A percentile compares a stretch with the other conserved stretches of the same genome.
phyloP scores from a whole-genome alignment of 768 basidiomycete species.

The Suillus occidentalis region DNA sequence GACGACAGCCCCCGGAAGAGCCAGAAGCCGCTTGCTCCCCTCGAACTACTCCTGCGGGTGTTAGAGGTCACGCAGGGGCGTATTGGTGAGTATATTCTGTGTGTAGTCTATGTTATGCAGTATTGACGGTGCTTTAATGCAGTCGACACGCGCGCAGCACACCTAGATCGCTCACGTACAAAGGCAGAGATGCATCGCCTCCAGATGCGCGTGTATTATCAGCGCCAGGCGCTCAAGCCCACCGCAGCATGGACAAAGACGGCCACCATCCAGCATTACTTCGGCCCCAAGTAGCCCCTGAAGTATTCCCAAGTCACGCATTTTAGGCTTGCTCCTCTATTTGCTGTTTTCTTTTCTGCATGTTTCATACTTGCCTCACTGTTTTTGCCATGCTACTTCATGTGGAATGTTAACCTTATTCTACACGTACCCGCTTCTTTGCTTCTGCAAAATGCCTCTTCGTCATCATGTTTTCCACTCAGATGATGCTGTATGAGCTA shows the following conservation, averaged over 20 bases:
- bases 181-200: constrained; percentile 70
- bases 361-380: background rate
- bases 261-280: constrained; percentile 32
- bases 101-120: background rate
- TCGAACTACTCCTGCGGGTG: constrained; percentile 48
- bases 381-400: background rate
- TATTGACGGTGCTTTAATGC: background rate
- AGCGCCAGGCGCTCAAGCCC: constrained; percentile 41
- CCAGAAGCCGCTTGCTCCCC: constrained; percentile 37
- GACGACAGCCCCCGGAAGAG: constrained; percentile 27
- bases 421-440: background rate
- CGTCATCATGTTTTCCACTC: background rate
- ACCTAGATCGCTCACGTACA: constrained; percentile 72
- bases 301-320: background rate
- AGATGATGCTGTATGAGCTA: background rate
- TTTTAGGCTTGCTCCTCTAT: background rate
- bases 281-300: constrained; percentile 20
- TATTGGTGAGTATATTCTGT: constrained; percentile 50
- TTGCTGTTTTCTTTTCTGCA: background rate
- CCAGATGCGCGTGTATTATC: constrained; percentile 62
- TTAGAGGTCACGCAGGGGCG: constrained; percentile 57
- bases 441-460: background rate
- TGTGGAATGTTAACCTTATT: background rate
- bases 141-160: constrained; percentile 75
- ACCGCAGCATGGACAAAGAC: constrained; percentile 16